These are phyloP conservation scores for Monosporascus sp. DNA, from an alignment of 2,329 filamentous ascomycete genomes.

Conservation along the genomic window DNA sequence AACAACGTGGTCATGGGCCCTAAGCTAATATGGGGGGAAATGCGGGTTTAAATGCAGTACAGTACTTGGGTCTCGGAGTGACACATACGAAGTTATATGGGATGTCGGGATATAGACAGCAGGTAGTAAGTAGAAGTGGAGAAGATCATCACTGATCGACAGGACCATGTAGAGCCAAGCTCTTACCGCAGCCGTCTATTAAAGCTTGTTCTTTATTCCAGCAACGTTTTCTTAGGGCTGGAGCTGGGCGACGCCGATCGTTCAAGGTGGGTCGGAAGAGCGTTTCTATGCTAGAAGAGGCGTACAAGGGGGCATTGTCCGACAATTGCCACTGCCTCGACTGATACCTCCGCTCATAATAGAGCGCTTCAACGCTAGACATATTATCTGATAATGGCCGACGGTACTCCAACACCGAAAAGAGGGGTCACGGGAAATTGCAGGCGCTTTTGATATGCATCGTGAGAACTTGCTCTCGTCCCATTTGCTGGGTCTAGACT, in stretches of 20 bases:
- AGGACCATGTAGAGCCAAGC: not conserved
- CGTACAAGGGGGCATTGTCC: no score
- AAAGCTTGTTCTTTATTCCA: not conserved
- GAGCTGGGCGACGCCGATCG: not conserved
- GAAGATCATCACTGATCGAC: not conserved
- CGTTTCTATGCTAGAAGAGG: no score
- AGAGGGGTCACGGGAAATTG: not conserved
- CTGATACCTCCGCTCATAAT: no score
- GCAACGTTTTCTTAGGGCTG: not conserved
- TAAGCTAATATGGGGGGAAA: no score
- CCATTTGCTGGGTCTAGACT: not conserved
- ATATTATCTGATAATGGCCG: not conserved
- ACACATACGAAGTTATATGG: no score
- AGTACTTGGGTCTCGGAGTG: no score
- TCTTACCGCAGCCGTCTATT: not conserved
- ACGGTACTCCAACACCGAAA: not conserved
- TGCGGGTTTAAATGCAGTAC: not conserved
- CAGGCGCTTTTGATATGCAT: not conserved
- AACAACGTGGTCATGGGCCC: not conserved
- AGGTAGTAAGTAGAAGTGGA: no score
- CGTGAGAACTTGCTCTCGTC: not conserved
- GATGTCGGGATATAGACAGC: no score
- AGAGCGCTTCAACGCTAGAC: not conserved
- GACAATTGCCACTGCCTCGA: no score
- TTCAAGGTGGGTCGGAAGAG: not conserved